Conservation (phyloP, 1,139 yeast genomes). For the Magnusiomyces sp. region DNA sequence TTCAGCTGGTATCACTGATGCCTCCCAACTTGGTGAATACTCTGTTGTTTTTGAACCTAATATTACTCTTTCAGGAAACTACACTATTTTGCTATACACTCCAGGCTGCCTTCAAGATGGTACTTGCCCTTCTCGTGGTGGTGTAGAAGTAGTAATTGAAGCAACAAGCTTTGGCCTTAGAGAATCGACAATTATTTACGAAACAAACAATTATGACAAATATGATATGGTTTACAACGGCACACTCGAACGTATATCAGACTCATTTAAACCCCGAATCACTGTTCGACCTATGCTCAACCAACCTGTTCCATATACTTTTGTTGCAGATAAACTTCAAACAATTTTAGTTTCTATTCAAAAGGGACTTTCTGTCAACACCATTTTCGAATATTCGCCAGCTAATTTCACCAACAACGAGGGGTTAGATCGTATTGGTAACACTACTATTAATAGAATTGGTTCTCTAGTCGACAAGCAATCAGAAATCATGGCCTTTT, state of each 20-base stretch:
- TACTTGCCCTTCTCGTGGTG: slow-evolving; percentile 64
- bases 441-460: slow-evolving; percentile 57
- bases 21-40: slow-evolving; percentile 30
- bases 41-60: slow-evolving; percentile 61
- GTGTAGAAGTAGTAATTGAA: slow-evolving; percentile 64
- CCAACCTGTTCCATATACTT: slow-evolving; percentile 37
- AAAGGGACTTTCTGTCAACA: slow-evolving; percentile 44
- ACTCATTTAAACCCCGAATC: slow-evolving; percentile 41
- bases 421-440: slow-evolving; percentile 42
- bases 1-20: slow-evolving; percentile 30
- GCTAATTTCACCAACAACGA: slow-evolving; percentile 47
- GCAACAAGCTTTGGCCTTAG: slow-evolving; percentile 28
- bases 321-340: slow-evolving; percentile 69
- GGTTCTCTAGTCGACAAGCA: slow-evolving; percentile 36
- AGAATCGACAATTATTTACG: slow-evolving; percentile 46
- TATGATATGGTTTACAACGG: slow-evolving; percentile 76
- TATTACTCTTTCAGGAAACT: slow-evolving; percentile 65
- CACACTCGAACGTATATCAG: slow-evolving; percentile 44
- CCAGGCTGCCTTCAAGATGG: slow-evolving; percentile 76
- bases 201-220: slow-evolving; percentile 71
- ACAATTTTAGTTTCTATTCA: slow-evolving; percentile 43
- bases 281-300: slow-evolving; percentile 30
- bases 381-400: slow-evolving; percentile 73
- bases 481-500: slow-evolving; percentile 11
- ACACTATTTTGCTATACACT: slow-evolving; percentile 63